A percentile compares a stretch with the other conserved stretches of the same genome.
Conservation (phyloP, 2,329 filamentous ascomycete genomes). For the Trichoderma lentiforme region DNA sequence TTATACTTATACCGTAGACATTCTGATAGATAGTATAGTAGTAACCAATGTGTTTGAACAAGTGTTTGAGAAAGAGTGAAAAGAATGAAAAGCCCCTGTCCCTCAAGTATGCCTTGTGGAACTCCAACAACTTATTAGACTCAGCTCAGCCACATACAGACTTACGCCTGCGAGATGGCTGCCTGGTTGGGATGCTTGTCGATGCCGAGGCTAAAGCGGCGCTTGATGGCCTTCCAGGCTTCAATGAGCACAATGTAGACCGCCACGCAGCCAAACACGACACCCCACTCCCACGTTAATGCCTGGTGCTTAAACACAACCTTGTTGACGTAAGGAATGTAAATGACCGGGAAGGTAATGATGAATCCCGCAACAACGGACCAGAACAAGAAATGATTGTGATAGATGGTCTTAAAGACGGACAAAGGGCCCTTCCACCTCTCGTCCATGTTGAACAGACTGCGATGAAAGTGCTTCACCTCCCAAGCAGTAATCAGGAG, state of each 20-base stretch:
- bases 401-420: constrained; percentile 60
- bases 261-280: constrained; percentile 58
- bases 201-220: constrained; percentile 41
- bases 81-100: not conserved
- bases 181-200: constrained; percentile 20
- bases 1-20: not conserved
- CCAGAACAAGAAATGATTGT: constrained; percentile 66
- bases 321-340: constrained; percentile 64
- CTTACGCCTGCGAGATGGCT: constrained; percentile 14
- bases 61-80: not conserved
- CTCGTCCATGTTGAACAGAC: constrained; percentile 64
- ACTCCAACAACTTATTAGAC: not conserved
- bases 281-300: constrained; percentile 69
- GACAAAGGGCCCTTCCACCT: constrained; percentile 47
- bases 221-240: constrained; percentile 66
- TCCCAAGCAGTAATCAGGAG: constrained; percentile 70
- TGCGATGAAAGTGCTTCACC: constrained; percentile 67
- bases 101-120: not conserved
- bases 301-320: constrained; percentile 66
- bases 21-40: constrained; percentile 11
- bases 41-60: not conserved
- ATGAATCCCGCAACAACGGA: constrained; percentile 59
- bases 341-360: constrained; percentile 60
- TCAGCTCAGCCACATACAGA: not conserved
- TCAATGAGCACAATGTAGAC: constrained; percentile 64